A percentile compares a stretch with the other conserved stretches of the same genome.
Conservation (phyloP, 371 early-diverging fungal genomes). For the Zopfochytrium polystomum region DNA sequence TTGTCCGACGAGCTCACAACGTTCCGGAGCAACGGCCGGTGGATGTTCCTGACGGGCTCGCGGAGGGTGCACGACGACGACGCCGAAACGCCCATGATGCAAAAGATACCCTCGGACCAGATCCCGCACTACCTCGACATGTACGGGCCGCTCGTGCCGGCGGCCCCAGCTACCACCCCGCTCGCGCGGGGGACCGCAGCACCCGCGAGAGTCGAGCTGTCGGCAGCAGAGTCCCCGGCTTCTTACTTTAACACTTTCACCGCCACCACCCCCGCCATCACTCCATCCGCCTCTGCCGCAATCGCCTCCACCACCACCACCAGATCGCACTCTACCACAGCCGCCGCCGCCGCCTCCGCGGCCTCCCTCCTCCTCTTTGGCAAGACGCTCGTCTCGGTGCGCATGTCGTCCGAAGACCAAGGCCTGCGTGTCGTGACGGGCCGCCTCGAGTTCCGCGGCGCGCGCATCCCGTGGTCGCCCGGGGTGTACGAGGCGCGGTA, state of each 20-base stretch:
- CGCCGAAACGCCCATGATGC: constrained; percentile 15
- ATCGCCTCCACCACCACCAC: no score
- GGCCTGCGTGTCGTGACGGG: constrained; percentile 36
- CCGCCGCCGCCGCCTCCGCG: no score
- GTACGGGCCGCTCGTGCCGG: no score
- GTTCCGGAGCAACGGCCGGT: constrained; percentile 63
- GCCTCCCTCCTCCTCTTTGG: constrained; percentile 25
- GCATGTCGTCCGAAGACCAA: constrained; percentile 15
- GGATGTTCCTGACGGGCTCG: constrained; percentile 51
- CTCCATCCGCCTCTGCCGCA: no score
- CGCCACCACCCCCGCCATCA: no score
- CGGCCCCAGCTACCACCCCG: no score
- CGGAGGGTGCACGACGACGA: constrained; percentile 45
- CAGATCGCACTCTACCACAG: no score
- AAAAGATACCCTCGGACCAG: constrained; percentile 2
- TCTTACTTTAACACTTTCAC: no score
- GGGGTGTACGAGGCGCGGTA: constrained; percentile 87
- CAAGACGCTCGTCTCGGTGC: constrained; percentile 23
- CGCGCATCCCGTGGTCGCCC: constrained; percentile 73
- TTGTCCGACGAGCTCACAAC: constrained; percentile 70
- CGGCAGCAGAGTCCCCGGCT: no score
- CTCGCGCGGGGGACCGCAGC: no score
- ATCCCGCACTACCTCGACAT: no score
- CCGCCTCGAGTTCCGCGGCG: constrained; percentile 25
- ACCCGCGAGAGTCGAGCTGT: no score